Conservation (phyloP, 2,329 filamentous ascomycete species). For the Byssothecium circinans region DNA sequence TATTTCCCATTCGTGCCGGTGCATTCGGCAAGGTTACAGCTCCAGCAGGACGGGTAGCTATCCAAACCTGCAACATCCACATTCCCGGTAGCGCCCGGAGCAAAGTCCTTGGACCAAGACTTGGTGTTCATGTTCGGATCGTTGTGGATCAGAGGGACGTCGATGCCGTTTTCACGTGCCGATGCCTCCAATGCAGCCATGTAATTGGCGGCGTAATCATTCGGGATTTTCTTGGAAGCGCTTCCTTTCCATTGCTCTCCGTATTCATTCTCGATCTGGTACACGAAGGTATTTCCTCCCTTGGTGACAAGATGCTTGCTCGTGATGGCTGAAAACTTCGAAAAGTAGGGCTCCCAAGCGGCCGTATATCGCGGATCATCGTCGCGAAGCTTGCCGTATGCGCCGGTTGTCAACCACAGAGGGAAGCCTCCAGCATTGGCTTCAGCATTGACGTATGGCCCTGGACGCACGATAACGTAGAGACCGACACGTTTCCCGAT, state of each 20-base stretch:
- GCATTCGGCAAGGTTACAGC: slow-evolving; percentile 64
- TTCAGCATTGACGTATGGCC: slow-evolving; percentile 67
- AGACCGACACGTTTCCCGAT: slow-evolving; percentile 58
- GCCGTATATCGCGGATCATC: slow-evolving; percentile 56
- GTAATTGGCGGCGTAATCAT: slow-evolving; percentile 55
- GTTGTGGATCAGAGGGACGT: slow-evolving; percentile 61
- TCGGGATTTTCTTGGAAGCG: slow-evolving; percentile 47
- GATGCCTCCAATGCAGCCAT: slow-evolving; percentile 60
- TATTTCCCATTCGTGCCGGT: slow-evolving; percentile 62
- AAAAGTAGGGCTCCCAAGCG: slow-evolving; percentile 59
- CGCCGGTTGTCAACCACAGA: slow-evolving; percentile 64
- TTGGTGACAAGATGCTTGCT: slow-evolving; percentile 59
- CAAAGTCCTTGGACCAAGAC: slow-evolving; percentile 64
- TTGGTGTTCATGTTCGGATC: slow-evolving; percentile 61
- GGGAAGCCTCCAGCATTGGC: slow-evolving; percentile 64
- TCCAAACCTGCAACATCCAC: slow-evolving; percentile 59
- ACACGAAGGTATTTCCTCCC: slow-evolving; percentile 59
- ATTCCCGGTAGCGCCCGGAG: slow-evolving; percentile 54
- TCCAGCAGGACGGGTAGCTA: slow-evolving; percentile 61
- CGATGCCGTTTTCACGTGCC: slow-evolving; percentile 59
- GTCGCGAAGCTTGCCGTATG: slow-evolving; percentile 56
- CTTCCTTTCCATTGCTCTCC: slow-evolving; percentile 45
- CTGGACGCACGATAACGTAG: slow-evolving; percentile 60
- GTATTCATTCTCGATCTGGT: slow-evolving; percentile 62
- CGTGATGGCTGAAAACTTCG: slow-evolving; percentile 54